Evolutionary conservation across 257 asterid genomes (phyloP).

Genomic region (Jaltomata sinuosa): DNA sequence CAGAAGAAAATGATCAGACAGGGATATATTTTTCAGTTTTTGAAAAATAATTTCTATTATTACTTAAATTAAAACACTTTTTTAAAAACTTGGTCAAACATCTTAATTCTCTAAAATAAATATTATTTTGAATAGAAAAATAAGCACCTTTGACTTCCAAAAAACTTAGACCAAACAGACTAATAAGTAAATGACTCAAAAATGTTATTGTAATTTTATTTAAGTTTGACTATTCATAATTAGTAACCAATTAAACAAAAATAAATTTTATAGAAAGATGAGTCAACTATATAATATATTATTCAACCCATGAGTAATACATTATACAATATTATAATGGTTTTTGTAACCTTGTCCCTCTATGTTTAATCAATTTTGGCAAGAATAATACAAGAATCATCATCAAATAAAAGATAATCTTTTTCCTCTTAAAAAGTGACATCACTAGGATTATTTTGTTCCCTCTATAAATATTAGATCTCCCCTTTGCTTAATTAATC

Average conservation of each 20-base stretch:
- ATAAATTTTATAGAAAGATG: not conserved
- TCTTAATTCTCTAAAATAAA: not conserved
- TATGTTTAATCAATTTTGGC: not conserved
- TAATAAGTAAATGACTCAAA: not conserved
- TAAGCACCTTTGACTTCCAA: not conserved
- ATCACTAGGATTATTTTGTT: not conserved
- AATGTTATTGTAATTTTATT: not conserved
- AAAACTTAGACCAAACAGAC: not conserved
- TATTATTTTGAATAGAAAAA: not conserved
- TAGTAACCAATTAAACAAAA: not conserved
- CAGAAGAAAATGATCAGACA: too few relatives aligned
- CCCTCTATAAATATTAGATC: not conserved
- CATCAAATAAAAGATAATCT: conserved; percentile 5
- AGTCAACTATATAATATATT: not conserved
- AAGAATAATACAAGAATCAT: conserved; percentile 2
- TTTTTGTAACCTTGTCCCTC: not conserved
- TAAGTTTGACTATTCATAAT: not conserved
- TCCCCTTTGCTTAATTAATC: not conserved
- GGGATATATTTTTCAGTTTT: too few relatives aligned
- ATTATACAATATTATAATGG: not conserved
- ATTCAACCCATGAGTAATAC: not conserved
- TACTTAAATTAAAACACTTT: not conserved
- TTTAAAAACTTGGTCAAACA: not conserved
- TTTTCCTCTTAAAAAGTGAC: not conserved
- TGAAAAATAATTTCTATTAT: too few relatives aligned